phyloP scores from a whole-genome alignment of 208 protist genomes.

The Acanthamoeba royreba region DNA sequence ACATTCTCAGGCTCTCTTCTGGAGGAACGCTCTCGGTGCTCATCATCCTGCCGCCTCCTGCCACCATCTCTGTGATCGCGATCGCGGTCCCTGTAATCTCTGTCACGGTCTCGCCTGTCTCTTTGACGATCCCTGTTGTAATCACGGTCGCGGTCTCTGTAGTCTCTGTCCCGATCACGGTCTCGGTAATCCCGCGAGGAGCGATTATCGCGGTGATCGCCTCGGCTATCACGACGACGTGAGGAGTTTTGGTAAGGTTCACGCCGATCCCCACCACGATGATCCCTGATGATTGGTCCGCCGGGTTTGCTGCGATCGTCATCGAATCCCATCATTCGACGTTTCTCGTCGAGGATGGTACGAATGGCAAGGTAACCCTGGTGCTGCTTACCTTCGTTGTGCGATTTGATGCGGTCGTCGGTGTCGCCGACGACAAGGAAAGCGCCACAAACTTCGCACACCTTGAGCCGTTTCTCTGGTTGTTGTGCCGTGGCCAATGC shows the following conservation, averaged over 20 bases:
- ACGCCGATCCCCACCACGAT: no score
- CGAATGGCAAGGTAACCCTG: slow-evolving; percentile 50
- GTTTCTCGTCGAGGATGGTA: neutral
- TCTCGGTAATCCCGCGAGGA: no score
- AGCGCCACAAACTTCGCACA: slow-evolving; percentile 66
- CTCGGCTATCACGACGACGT: no score
- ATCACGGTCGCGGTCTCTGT: neutral
- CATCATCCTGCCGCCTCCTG: no score
- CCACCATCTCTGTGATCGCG: no score
- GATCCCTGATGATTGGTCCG: no score
- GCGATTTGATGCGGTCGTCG: slow-evolving; percentile 56
- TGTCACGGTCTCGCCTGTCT: neutral
- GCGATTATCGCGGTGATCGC: no score
- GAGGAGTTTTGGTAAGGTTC: no score
- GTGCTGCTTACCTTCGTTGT: slow-evolving; percentile 67
- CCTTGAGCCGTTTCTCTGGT: slow-evolving; percentile 55
- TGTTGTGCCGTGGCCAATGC: no score
- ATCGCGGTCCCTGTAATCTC: neutral
- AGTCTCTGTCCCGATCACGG: neutral
- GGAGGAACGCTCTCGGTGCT: neutral
- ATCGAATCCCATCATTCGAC: neutral
- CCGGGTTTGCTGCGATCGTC: neutral
- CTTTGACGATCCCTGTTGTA: neutral
- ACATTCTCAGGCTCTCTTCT: no score
- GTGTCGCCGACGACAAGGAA: slow-evolving; percentile 62